Percentiles rank a stretch among this genome's conserved stretches.
These are phyloP conservation scores for Gnaphalium uliginosum DNA, from an alignment of 129 eudicot species.

Conservation along the genomic window DNA sequence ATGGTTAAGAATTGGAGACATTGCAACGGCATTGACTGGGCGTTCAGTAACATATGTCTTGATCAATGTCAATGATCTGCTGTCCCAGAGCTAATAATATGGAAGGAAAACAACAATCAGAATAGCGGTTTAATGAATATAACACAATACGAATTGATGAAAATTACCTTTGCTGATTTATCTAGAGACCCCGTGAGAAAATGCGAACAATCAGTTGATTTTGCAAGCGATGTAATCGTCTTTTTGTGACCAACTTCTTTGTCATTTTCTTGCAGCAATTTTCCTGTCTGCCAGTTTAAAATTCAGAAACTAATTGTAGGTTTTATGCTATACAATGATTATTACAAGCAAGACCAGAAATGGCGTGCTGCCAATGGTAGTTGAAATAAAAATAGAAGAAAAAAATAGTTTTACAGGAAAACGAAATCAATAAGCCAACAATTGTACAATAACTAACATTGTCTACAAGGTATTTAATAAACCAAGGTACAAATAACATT, in stretches of 20 bases:
- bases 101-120: constrained; percentile 16
- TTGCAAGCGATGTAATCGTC: constrained; percentile 69
- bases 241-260: constrained; percentile 78
- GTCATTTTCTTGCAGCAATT: constrained; percentile 69
- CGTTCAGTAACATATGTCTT: constrained; percentile 88
- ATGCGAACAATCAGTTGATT: constrained; percentile 77
- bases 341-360: not conserved
- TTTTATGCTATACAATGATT: not conserved
- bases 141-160: constrained; percentile 3
- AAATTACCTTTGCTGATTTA: constrained; percentile 82
- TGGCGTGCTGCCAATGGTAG: not conserved
- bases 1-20: constrained; percentile 94
- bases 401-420: not conserved
- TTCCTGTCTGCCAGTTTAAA: constrained; percentile 60
- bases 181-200: constrained; percentile 82
- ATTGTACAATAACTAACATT: not conserved
- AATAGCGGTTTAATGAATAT: not conserved
- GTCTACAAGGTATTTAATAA: not conserved
- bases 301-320: not conserved
- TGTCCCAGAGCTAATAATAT: constrained; percentile 79
- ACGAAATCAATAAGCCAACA: not conserved
- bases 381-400: not conserved
- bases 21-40: constrained; percentile 92
- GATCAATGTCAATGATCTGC: constrained; percentile 72
- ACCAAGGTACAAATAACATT: not conserved